Base-by-base conservation (phyloP, 805 yeast species). In the Clavispora fructus region DNA sequence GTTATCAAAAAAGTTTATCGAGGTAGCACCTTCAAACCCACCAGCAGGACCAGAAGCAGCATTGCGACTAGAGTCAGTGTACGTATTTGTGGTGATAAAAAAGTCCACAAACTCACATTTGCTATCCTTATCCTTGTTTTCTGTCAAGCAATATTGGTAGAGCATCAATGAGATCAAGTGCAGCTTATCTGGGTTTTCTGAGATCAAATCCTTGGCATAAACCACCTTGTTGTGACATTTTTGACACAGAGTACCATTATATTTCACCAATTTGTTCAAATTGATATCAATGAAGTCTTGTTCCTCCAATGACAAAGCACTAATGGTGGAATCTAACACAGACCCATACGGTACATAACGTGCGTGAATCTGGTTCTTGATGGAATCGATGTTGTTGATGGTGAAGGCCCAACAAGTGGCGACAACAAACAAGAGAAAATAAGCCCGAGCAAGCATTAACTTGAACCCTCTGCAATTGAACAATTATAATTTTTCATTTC, bases 61-160 rank as follows among this genome's bases (percentile, higher is more conserved):
- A 11, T 46, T 38, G 17, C 45, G 52, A 1, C 41, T 13, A 14
- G 48, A 54, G 27, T 56, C 57, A n/a, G 52, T 54, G 40, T 57
- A 39, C 27, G 67, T 55, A 40, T 63, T 59, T 39, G 74, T 70
- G 37, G 67, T 62, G 45, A 70, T 50, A 50, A 69, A 70, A 48
- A 70, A 70, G 48, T 70, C 73, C 32, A 55, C 53, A 31, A 64
- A 60, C 45, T 65, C 63, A 54, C 75, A 70, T 33, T 58, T 62
- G 26, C 57, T 42, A 42, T 67, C 68, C 23, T 56, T 51, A 16
- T 59, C 52, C 25, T 66, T 61, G 50, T 69, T 62, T 28, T 47
- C 35, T 8, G 44, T 47, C 40, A 68, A 45, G 52, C 74, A 69
- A 52, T 68, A 57, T 50, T 67, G 61, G 56, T 64, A 70, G 28